A percentile compares a stretch with the other conserved stretches of the same genome.
Evolutionary conservation across 805 yeast species (phyloP).

Genomic region (Grigorovia jiainica): DNA sequence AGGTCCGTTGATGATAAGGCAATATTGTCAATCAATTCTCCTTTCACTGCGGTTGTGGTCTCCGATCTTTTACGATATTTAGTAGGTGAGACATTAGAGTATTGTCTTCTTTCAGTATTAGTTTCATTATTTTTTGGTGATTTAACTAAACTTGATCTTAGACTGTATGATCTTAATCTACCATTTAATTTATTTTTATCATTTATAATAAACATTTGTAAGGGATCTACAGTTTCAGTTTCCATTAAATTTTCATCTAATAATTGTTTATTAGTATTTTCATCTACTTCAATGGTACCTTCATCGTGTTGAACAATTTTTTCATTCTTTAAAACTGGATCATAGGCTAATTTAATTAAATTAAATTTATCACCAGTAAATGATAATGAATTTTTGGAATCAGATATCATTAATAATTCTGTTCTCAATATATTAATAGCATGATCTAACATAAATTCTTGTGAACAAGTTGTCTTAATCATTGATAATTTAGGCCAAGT

Average conservation of each 20-base stretch:
- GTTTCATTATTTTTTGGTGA: too few relatives aligned
- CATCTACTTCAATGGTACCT: not conserved
- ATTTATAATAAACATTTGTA: constrained; percentile 9
- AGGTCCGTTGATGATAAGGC: not conserved
- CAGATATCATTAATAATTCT: constrained; percentile 38
- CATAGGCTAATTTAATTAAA: constrained; percentile 4
- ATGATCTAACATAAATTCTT: constrained; percentile 78
- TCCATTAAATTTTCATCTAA: constrained; percentile 21
- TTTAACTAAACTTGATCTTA: not conserved
- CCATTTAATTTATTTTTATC: not conserved
- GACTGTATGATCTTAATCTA: constrained; percentile 6
- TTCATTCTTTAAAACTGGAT: constrained; percentile 4
- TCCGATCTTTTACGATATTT: constrained; percentile 2
- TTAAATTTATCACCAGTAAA: constrained; percentile 15
- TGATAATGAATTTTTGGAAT: constrained; percentile 25
- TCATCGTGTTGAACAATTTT: not conserved
- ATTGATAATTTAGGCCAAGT: constrained; percentile 89
- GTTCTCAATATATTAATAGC: constrained; percentile 64
- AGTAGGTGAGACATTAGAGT: not conserved
- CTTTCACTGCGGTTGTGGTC: not conserved
- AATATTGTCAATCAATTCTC: not conserved
- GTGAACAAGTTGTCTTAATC: constrained; percentile 80
- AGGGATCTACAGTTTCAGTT: constrained; percentile 14
- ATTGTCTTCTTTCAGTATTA: too few relatives aligned
- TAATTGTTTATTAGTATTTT: constrained; percentile 1